Conservation (phyloP, 192 early-diverging fungal genomes). For the Coemansia sp. region DNA sequence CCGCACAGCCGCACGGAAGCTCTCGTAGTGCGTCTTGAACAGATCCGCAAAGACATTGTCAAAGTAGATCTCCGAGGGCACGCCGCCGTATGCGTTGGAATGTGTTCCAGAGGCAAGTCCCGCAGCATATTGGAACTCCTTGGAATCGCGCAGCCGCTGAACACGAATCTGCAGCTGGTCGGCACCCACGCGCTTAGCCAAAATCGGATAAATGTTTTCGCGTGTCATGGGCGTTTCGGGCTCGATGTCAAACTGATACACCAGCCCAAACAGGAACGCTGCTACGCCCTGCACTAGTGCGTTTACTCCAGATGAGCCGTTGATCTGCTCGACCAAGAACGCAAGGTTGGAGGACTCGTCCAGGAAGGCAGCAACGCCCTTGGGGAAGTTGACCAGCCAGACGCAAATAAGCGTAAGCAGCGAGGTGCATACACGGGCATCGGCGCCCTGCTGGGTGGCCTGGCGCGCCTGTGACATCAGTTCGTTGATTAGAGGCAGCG, state of each 20-base stretch:
- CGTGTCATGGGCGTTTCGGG: slow-evolving; percentile 68
- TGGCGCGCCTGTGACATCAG: slow-evolving; percentile 61
- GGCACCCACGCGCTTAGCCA: slow-evolving; percentile 78
- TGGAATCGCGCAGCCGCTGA: slow-evolving; percentile 78
- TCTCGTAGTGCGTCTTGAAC: slow-evolving; percentile 79
- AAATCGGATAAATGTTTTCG: slow-evolving; percentile 70
- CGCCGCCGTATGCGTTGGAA: slow-evolving; percentile 58
- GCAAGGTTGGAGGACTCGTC: slow-evolving; percentile 86
- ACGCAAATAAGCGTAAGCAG: slow-evolving; percentile 74
- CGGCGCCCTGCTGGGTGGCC: slow-evolving; percentile 61
- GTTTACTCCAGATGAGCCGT: slow-evolving; percentile 78
- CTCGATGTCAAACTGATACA: slow-evolving; percentile 88
- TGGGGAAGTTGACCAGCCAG: slow-evolving; percentile 83
- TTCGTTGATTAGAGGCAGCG: slow-evolving; percentile 84
- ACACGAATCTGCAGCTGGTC: slow-evolving; percentile 84
- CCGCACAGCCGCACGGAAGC: slow-evolving; percentile 22
- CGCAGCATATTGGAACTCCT: slow-evolving; percentile 69
- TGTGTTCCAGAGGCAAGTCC: slow-evolving; percentile 62
- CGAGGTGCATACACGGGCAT: slow-evolving; percentile 71
- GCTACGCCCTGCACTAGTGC: slow-evolving; percentile 86
- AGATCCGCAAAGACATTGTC: slow-evolving; percentile 82
- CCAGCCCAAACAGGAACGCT: slow-evolving; percentile 80
- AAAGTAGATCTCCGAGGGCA: slow-evolving; percentile 70
- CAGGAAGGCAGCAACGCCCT: slow-evolving; percentile 77
- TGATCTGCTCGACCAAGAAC: slow-evolving; percentile 90